Percentiles rank a stretch among this genome's conserved stretches.
These are phyloP conservation scores for Ehretia macrophylla DNA, from an alignment of 257 asterid species.

Conservation along the genomic window DNA sequence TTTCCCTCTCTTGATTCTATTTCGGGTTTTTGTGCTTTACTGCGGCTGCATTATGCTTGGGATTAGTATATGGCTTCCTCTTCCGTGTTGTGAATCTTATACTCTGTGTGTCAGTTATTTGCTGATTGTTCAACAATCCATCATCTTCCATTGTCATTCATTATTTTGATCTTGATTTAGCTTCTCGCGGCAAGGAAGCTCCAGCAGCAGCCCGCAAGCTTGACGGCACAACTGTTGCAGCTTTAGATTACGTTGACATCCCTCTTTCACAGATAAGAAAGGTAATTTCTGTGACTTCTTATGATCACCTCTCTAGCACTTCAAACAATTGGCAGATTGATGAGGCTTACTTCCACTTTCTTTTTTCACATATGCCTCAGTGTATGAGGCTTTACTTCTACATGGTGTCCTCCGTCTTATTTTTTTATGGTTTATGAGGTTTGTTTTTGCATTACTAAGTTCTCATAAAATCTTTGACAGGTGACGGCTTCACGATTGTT, in stretches of 20 bases:
- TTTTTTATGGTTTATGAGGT: not conserved
- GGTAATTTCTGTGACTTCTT: conserved; percentile 39
- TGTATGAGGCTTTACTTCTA: not conserved
- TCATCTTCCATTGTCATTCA: conserved; percentile 14
- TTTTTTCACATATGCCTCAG: not conserved
- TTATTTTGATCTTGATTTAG: conserved; percentile 29
- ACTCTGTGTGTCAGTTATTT: not conserved
- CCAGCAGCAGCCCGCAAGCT: conserved; percentile 55
- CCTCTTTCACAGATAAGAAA: conserved; percentile 91
- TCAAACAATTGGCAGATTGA: not conserved
- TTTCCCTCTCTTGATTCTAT: too few species aligned
- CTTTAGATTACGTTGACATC: conserved; percentile 66
- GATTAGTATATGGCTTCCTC: too few species aligned
- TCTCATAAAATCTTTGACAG: conserved; percentile 34
- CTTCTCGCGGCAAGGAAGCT: conserved; percentile 69
- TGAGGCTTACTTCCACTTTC: not conserved
- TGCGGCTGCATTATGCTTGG: not conserved
- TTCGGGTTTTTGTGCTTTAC: not conserved
- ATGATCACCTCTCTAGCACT: conserved; percentile 3
- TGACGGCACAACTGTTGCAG: conserved; percentile 37
- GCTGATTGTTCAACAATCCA: conserved; percentile 2
- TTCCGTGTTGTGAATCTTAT: not conserved
- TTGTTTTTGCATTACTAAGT: conserved; percentile 8
- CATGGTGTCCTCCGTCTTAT: not conserved
- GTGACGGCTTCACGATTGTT: conserved; percentile 82